Evolutionary conservation across 768 basidiomycete genomes (phyloP), one percentile per base, ranked within the genome.

Genomic region (Boletus coccyginus): DNA sequence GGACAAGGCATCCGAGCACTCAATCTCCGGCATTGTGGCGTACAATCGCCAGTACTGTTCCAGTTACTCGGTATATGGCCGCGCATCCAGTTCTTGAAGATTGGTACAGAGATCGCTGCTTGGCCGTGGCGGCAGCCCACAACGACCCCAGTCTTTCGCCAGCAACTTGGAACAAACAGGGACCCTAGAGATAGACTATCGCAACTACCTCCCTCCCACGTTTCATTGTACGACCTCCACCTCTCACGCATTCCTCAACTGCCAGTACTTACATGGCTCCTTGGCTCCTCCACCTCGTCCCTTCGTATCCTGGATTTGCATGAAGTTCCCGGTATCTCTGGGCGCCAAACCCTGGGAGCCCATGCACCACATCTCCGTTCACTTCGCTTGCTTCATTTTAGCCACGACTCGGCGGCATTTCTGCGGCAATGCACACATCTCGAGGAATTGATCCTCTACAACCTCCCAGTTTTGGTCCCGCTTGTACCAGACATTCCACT

Each of bases 1-100:
- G 66, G 70, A 0, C 59, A 59, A 38, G 49, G 57, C 19, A 62
- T 78, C 47, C 69, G 73, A 24, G 70, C 76, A 0, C 60, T 78
- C 48, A 64, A 59, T 32, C 53, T 80, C 24, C 52, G 63, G 13
- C 43, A 56, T 0, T 77, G 72, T 52, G 74, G 76, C 43, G 65
- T 76, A 1, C 76, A 78, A 62, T 77, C 78, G 7, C 76, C 77
- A 16, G 64, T 78, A 21, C 58, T 78, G 7, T 81, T 76, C 49
- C 73, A 79, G 48, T 65, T 81, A 0, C 63, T 80, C 19, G 60
- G 58, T 0, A 66, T 77, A 39, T 75, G 77, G 67, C 72, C 74
- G 0, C 63, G 57, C 19, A 57, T 79, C 52, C 66, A 61, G 21
- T 77, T 75, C 60, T 69, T 81, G 52, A 70, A 69, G 39, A 48